Evolutionary conservation across 2,329 filamentous ascomycete species (phyloP), one percentile per base, ranked within the genome.

Genomic region (Sphaerulina musiva): DNA sequence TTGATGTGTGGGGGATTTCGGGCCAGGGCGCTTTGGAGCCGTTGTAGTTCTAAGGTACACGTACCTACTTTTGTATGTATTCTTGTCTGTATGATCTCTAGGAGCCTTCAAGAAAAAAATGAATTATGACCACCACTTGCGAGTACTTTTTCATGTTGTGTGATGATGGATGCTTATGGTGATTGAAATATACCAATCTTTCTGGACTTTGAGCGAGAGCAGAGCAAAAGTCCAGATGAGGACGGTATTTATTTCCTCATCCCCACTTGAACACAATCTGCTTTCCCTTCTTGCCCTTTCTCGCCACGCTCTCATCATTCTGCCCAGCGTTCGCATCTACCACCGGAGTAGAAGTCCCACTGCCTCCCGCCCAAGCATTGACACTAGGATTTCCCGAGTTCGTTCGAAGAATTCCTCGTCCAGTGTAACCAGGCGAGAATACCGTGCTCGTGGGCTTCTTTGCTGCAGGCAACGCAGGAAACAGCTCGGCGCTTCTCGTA

Each of bases 401-500:
- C 59, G 70, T 69, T 55, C 74, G 71, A 61, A 74, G 70, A 39
- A 72, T 72, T 42, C 73, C 74, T 34, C 68, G 64, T 5, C 75
- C 75, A 26, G 68, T 73, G 62, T 77, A 78, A 3, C 76, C 76
- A 3, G 76, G 76, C 32, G 70, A 75, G 66, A 77, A 78, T 36
- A 77, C 71, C 8, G 79, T 76, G 34, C 77, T 79, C 40, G 77
- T 80, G 3, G 81, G 81, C 63, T 84, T 96, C 0, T 87, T 80
- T 1, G 89, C 90, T 0, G 83, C 78, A 0, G 91, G 91, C 1
- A 96, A 78, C 1, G 89, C 85, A 0, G 91, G 92, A 71, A 96
- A 96, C 0, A 84, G 82, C 58, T 91, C 85, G 8, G 68, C 64
- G 6, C 61, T 55, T 56, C 63, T 50, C 20, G 65, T 32, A 41